Evolutionary conservation across 495 filamentous ascomycete species (phyloP).

Genomic region (Cercophora samala): DNA sequence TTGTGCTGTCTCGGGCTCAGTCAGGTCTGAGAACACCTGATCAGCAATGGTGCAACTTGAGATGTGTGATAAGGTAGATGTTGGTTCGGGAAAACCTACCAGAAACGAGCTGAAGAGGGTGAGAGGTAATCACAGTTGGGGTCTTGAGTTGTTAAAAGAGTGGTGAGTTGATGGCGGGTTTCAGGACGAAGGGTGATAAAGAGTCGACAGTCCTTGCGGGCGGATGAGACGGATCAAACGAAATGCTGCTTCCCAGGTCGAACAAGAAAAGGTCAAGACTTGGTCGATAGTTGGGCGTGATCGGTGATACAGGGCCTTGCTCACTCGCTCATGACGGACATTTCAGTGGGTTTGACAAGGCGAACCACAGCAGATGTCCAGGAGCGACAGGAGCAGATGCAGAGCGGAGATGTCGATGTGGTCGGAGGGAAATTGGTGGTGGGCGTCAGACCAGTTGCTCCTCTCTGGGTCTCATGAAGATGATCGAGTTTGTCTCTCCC

Average conservation of each 20-base stretch:
- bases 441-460: not conserved
- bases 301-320: not conserved
- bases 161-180: not conserved
- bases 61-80: not conserved
- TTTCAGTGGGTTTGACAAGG: not conserved
- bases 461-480: slow-evolving; percentile 1
- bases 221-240: too few relatives aligned
- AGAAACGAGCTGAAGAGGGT: not conserved
- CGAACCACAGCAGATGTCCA: not conserved
- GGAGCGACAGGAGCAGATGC: not conserved
- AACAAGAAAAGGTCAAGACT: not conserved
- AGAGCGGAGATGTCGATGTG: slow-evolving; percentile 1
- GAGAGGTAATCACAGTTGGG: not conserved
- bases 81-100: not conserved
- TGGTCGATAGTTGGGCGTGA: not conserved
- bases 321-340: not conserved
- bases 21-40: not conserved
- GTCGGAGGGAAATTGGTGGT: slow-evolving; percentile 9
- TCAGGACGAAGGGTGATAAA: not conserved
- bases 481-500: not conserved
- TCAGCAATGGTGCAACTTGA: not conserved
- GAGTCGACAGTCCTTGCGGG: too few relatives aligned
- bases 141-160: not conserved
- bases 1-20: slow-evolving; percentile 7
- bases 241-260: not conserved